These are phyloP conservation scores for Blastomyces emzantsi DNA, from an alignment of 2,329 filamentous ascomycete species.

Conservation along the genomic window DNA sequence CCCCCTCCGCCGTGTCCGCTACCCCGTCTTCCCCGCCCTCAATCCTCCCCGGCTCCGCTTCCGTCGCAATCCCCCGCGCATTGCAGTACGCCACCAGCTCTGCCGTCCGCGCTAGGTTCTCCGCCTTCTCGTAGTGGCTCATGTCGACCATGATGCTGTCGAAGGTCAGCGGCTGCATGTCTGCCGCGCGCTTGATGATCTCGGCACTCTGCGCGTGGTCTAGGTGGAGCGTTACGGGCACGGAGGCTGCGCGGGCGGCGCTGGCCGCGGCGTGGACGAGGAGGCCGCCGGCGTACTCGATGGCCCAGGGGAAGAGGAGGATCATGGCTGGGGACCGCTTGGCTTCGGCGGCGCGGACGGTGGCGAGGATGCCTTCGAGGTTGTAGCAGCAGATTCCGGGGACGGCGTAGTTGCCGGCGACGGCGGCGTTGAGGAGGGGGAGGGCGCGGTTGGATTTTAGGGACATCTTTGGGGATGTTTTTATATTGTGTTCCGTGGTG, in stretches of 20 bases:
- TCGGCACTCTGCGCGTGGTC: constrained; percentile 58
- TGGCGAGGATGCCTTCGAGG: constrained; percentile 60
- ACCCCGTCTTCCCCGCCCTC: constrained; percentile 69
- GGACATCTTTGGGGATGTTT: constrained; percentile 11
- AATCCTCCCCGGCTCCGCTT: constrained; percentile 63
- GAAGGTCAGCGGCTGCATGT: constrained; percentile 48
- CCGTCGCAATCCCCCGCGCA: constrained; percentile 56
- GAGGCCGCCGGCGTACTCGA: constrained; percentile 53
- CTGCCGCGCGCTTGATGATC: constrained; percentile 52
- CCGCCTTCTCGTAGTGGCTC: constrained; percentile 61
- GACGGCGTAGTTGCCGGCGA: constrained; percentile 49
- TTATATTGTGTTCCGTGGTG: neutral
- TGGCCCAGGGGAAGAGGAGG: constrained; percentile 65
- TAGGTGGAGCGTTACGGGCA: constrained; percentile 56
- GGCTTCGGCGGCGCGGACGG: constrained; percentile 58
- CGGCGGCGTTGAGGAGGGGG: constrained; percentile 50
- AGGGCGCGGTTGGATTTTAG: constrained; percentile 44
- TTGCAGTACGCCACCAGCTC: constrained; percentile 57
- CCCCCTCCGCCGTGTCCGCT: constrained; percentile 55
- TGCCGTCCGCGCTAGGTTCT: constrained; percentile 57
- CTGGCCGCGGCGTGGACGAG: constrained; percentile 49
- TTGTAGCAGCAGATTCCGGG: constrained; percentile 59
- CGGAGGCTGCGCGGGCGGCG: constrained; percentile 47
- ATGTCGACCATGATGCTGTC: constrained; percentile 73
- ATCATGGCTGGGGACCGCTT: constrained; percentile 61